Evolutionary conservation across 129 eudicot species (phyloP), one percentile per base, ranked within the genome.

Genomic region (Artemisia argyi): DNA sequence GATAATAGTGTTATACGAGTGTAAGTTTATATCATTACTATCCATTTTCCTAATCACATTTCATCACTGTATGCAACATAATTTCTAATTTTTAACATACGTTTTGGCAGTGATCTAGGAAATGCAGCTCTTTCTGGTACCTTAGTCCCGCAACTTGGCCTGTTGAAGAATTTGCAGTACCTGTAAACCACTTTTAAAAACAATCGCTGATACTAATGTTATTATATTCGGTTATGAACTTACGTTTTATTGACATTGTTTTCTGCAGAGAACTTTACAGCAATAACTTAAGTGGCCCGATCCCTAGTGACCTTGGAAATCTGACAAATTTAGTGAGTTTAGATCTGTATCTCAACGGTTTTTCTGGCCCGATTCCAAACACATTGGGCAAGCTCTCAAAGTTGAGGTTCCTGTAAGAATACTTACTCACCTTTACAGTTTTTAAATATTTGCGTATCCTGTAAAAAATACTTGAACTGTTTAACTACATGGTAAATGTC

Each of bases 1-100:
- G 97, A 87, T 26, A 91, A 91, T 71, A 87, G 97, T 78, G 97
- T 91, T 24, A 91, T 84, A 71, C 67, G 97, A 91, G 89, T 91
- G 95, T 91, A 71, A 77, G 91, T 70, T 28, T 44, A 5, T 59
- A 9, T 56, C 35, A 4, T 59, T 60, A 59, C 22, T 24, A 60
- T 13, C 56, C 42, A 11, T 66, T 18, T 66, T 19, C 35, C 6
- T 18, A 19, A 24, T 18, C 26, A 47, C 13, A 61, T 18, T 20
- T 26, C 1, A 10, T 35, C 42, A 35, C 9, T 35, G 42, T 35
- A 35, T 0, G 0, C 42, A 39, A 39, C 46, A 8, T 0, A 64
- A 8, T 10, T 55, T 42, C 2, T 12, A 61, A 2, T 0, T 63
- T 51, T 63, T 19, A 32, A 2, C 47, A 22, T 66, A 4, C 5